Conservation (phyloP, 2,329 filamentous ascomycete species). For the Colletotrichum godetiae region DNA sequence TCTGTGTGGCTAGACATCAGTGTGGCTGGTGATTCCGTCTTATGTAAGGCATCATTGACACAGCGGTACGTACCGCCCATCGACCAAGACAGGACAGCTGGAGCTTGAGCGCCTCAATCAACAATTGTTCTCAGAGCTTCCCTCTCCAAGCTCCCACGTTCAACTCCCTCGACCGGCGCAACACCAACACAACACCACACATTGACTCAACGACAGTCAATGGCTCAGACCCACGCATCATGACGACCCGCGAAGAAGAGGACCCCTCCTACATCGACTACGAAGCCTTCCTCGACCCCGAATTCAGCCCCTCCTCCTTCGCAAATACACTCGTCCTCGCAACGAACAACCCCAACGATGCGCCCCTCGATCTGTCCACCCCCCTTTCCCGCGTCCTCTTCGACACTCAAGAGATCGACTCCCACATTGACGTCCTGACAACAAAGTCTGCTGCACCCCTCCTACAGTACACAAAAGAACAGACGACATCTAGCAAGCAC, state of each 20-base stretch:
- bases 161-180: neutral
- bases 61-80: constrained; percentile 8
- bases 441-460: constrained; percentile 86
- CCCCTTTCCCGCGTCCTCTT: constrained; percentile 94
- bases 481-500: constrained; percentile 76
- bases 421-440: constrained; percentile 90
- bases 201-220: neutral
- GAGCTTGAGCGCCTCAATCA: constrained; percentile 9
- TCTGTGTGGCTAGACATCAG: accelerated
- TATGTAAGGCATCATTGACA: neutral
- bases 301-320: constrained; percentile 84
- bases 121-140: neutral
- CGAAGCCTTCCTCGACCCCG: constrained; percentile 85
- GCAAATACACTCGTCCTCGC: constrained; percentile 89
- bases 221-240: constrained; percentile 32
- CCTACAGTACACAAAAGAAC: constrained; percentile 79
- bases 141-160: neutral
- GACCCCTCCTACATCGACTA: constrained; percentile 95
- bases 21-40: neutral
- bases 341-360: constrained; percentile 93
- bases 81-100: constrained; percentile 26
- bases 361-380: constrained; percentile 91
- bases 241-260: constrained; percentile 55
- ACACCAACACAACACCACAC: neutral
- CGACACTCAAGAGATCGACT: constrained; percentile 96